Conservation (phyloP, 2,329 filamentous ascomycete genomes). For the Fusarium cyanostomum region DNA sequence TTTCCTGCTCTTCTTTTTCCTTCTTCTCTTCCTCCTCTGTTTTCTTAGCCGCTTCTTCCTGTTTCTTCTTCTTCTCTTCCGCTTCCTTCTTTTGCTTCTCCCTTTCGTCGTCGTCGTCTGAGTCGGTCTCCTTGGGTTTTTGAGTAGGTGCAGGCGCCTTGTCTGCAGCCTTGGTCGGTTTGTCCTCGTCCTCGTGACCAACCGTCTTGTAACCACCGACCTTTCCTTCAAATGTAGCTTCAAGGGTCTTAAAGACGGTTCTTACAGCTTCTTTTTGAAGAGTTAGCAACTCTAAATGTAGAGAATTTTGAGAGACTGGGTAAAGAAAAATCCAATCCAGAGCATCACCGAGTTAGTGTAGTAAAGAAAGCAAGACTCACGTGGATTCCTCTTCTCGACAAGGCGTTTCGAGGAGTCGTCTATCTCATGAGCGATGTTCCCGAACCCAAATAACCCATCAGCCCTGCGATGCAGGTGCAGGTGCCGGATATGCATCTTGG, state of each 20-base stretch:
- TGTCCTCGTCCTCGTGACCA: conserved; percentile 16
- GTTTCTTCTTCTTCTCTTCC: conserved; percentile 26
- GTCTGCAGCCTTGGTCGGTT: conserved; percentile 14
- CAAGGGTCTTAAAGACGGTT: conserved; percentile 55
- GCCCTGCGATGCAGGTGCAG: conserved; percentile 42
- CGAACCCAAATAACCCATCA: conserved; percentile 43
- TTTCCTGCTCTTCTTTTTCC: conserved; percentile 2
- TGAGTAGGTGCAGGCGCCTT: background rate
- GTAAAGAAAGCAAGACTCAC: conserved; percentile 8
- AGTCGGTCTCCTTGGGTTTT: background rate
- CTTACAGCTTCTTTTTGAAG: conserved; percentile 43
- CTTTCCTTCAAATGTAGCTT: conserved; percentile 53
- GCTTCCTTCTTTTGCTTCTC: conserved; percentile 22
- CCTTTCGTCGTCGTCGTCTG: conserved; percentile 14
- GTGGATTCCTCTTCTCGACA: conserved; percentile 26
- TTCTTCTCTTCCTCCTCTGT: conserved; percentile 1
- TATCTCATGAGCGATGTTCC: conserved; percentile 37
- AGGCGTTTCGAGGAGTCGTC: conserved; percentile 22
- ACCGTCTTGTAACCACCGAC: conserved; percentile 56
- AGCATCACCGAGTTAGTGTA: background rate
- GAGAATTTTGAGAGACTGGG: background rate
- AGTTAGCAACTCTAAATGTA: conserved; percentile 8
- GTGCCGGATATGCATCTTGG: conserved; percentile 46
- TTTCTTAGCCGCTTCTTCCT: conserved; percentile 16
- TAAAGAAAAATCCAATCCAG: background rate